Percentiles rank a stretch among this genome's conserved stretches.
Conservation (phyloP, 306 rosid genomes). For the Pueraria montana region DNA sequence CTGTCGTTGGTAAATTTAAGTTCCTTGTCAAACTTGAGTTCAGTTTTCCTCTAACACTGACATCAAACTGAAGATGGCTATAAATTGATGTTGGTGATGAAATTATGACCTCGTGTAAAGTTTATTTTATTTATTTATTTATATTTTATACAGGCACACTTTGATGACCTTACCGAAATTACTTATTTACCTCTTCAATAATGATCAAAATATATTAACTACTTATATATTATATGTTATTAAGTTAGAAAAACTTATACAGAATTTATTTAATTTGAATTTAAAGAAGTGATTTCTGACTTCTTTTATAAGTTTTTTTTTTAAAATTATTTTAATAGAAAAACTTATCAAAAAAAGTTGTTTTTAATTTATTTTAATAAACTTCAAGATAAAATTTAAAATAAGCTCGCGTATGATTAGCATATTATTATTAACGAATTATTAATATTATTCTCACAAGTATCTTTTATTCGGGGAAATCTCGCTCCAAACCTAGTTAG, state of each 20-base stretch:
- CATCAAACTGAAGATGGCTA: not conserved
- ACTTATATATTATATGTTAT: not conserved
- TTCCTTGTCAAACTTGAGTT: conserved; percentile 34
- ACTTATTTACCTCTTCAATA: not conserved
- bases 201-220: not conserved
- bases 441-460: too few relatives aligned
- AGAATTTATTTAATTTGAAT: not conserved
- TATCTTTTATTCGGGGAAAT: too few relatives aligned
- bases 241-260: not conserved
- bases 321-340: not conserved
- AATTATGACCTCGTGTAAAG: not conserved
- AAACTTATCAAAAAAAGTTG: not conserved
- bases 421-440: too few relatives aligned
- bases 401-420: not conserved
- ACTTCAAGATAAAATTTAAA: not conserved
- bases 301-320: not conserved
- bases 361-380: not conserved
- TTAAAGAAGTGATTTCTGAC: not conserved
- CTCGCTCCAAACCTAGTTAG: too few relatives aligned
- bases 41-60: not conserved
- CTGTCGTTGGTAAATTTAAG: not conserved
- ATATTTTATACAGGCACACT: not conserved
- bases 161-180: not conserved
- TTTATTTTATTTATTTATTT: not conserved
- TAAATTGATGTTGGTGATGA: not conserved